Conservation (phyloP, 23 red algal species). For the Cyanidiococcus yangmingshanensis region DNA sequence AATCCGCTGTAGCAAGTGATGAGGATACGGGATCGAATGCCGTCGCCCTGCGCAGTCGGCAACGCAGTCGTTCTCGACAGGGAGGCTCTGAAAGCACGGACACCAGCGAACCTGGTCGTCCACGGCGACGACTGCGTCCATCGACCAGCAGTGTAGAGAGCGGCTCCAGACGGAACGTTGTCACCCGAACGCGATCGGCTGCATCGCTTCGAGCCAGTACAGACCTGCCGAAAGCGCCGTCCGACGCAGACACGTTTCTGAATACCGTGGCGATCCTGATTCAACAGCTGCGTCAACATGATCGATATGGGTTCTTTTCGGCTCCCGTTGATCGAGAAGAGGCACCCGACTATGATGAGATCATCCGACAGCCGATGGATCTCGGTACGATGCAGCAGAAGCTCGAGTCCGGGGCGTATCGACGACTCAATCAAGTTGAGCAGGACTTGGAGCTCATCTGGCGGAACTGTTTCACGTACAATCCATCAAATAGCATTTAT, state of each 20-base stretch:
- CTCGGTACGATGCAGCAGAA: slow-evolving; percentile 61
- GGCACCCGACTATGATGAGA: slow-evolving; percentile 45
- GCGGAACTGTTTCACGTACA: slow-evolving; percentile 79
- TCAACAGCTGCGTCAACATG: background rate
- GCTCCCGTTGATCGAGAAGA: slow-evolving; percentile 56
- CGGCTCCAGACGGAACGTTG: background rate
- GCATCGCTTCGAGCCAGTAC: background rate
- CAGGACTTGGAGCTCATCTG: slow-evolving; percentile 78
- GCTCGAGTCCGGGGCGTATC: slow-evolving; percentile 53
- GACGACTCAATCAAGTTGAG: slow-evolving; percentile 40
- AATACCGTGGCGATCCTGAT: background rate
- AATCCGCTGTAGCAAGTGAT: background rate
- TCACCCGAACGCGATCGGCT: background rate
- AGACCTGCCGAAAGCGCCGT: background rate
- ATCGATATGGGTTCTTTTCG: slow-evolving; percentile 60
- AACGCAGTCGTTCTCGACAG: too few relatives aligned
- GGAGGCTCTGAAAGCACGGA: too few relatives aligned
- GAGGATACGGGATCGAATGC: background rate
- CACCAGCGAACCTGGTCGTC: background rate
- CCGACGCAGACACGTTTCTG: background rate
- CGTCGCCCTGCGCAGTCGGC: too few relatives aligned
- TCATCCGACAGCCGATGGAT: slow-evolving; percentile 75
- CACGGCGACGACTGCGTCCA: background rate
- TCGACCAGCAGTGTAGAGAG: background rate
- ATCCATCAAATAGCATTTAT: slow-evolving; percentile 54